Percentiles rank a stretch among this genome's conserved stretches.
Conservation (phyloP, 805 yeast species). For the Candida odintsovae region DNA sequence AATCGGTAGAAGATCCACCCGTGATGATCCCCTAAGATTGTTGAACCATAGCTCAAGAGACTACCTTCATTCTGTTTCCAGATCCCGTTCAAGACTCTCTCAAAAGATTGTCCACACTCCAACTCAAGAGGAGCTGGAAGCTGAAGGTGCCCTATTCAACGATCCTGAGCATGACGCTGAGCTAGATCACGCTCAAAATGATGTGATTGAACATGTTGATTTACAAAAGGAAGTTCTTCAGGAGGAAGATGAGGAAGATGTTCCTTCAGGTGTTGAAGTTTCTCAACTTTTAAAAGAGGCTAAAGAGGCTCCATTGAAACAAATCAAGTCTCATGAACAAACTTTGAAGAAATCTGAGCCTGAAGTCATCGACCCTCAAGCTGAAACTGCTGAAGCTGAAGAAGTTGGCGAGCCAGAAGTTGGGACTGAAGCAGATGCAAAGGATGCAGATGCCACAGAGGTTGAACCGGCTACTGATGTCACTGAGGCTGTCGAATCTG, state of each 20-base stretch:
- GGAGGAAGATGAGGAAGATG: conserved; percentile 7
- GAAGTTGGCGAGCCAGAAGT: not conserved
- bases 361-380: not conserved
- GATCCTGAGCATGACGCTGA: conserved; percentile 27
- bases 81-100: conserved; percentile 51
- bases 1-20: conserved; percentile 18
- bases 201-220: conserved; percentile 14
- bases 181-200: conserved; percentile 7
- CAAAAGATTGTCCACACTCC: conserved; percentile 27
- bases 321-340: not conserved
- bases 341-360: not conserved
- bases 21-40: conserved; percentile 24
- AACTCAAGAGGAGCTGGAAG: conserved; percentile 37
- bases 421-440: not conserved
- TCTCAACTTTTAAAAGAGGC: not conserved
- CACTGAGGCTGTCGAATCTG: not conserved
- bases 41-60: conserved; percentile 26
- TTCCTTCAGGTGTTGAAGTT: not conserved
- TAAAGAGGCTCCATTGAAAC: not conserved
- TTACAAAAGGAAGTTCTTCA: conserved; percentile 2
- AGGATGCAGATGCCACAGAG: not conserved
- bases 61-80: conserved; percentile 59
- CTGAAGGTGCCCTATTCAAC: conserved; percentile 50
- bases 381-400: not conserved
- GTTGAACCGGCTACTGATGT: not conserved